Evolutionary conservation across 1,284 basidiomycete genomes (phyloP).

Genomic region (Microbotryomycetes sp.): DNA sequence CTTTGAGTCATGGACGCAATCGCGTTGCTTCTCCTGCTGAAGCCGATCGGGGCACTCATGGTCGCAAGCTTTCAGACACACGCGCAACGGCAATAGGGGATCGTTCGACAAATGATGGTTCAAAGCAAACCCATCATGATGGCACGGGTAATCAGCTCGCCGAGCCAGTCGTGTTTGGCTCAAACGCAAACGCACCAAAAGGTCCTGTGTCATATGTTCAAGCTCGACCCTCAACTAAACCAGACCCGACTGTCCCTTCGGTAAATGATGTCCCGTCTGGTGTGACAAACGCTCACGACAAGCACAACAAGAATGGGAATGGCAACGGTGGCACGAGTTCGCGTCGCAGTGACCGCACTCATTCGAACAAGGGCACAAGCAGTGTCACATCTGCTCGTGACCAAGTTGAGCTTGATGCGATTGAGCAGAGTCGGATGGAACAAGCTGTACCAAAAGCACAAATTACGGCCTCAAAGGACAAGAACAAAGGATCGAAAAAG

Average conservation of each 20-base stretch:
- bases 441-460: neutral
- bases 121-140: too few species aligned
- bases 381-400: constrained; percentile 1
- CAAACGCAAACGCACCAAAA: neutral
- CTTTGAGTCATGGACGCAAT: too few species aligned
- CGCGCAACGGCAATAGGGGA: too few species aligned
- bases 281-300: neutral
- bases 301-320: neutral
- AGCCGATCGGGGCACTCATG: too few species aligned
- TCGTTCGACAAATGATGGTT: too few species aligned
- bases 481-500: neutral
- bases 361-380: neutral
- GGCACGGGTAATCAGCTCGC: too few species aligned
- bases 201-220: neutral
- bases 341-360: neutral
- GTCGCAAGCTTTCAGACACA: too few species aligned
- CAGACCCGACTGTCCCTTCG: neutral
- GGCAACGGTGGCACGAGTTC: too few species aligned
- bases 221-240: neutral
- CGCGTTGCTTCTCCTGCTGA: too few species aligned
- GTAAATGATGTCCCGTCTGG: neutral
- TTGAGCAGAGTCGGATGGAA: constrained; percentile 4
- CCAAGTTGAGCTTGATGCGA: constrained; percentile 5
- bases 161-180: neutral
- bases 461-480: neutral